These are phyloP conservation scores for Yamadazyma triangularis DNA, from an alignment of 1,139 yeast genomes.

Conservation along the genomic window DNA sequence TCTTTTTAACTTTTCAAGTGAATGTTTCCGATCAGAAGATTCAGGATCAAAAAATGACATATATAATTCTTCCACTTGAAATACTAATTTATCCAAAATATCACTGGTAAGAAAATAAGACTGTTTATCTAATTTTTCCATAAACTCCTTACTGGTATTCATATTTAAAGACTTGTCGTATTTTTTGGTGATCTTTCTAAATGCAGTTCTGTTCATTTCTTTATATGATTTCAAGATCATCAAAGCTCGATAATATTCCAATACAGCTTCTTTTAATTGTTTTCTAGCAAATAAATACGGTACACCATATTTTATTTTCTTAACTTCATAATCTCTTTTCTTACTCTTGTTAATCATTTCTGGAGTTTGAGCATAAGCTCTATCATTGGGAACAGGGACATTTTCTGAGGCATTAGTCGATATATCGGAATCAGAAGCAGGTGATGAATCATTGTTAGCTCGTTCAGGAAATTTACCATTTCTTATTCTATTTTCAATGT, in stretches of 20 bases:
- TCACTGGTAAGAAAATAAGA: slow-evolving; percentile 64
- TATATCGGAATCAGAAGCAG: slow-evolving; percentile 3
- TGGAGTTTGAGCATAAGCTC: slow-evolving; percentile 9
- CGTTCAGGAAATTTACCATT: slow-evolving; percentile 21
- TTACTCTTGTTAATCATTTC: slow-evolving; percentile 17
- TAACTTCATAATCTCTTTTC: slow-evolving; percentile 30
- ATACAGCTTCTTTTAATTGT: slow-evolving; percentile 70
- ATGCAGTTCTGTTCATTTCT: slow-evolving; percentile 77
- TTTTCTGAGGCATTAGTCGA: not conserved
- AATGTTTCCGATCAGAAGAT: slow-evolving; percentile 67
- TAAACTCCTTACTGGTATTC: slow-evolving; percentile 46
- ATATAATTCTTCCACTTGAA: slow-evolving; percentile 64
- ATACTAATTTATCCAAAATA: slow-evolving; percentile 56
- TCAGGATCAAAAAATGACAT: slow-evolving; percentile 59
- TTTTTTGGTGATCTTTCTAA: slow-evolving; percentile 84
- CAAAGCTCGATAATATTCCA: slow-evolving; percentile 76
- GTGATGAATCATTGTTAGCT: slow-evolving; percentile 15
- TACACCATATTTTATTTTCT: slow-evolving; percentile 34
- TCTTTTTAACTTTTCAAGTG: slow-evolving; percentile 64
- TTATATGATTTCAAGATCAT: slow-evolving; percentile 76
- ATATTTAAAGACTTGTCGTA: slow-evolving; percentile 71
- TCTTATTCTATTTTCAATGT: slow-evolving; percentile 36
- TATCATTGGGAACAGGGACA: slow-evolving; percentile 1
- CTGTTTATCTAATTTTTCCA: slow-evolving; percentile 52
- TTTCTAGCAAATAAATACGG: slow-evolving; percentile 71